Percentiles rank a stretch among this genome's conserved stretches.
Conservation (phyloP, 2,329 filamentous ascomycete genomes). For the Diaporthe sp. region DNA sequence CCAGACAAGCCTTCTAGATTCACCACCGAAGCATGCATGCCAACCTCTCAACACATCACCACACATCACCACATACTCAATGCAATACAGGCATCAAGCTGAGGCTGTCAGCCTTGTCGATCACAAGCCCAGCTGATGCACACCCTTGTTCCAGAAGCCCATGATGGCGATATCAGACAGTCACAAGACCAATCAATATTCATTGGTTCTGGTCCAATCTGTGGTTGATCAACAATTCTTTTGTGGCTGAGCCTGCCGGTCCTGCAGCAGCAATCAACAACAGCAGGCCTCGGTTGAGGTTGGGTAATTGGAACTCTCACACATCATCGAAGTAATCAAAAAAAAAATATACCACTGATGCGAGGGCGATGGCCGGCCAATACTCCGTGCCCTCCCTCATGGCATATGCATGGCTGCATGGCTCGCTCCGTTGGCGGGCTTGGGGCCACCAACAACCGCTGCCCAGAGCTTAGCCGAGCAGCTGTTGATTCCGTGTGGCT, state of each 20-base stretch:
- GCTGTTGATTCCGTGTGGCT: constrained; percentile 8
- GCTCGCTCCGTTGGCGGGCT: background rate
- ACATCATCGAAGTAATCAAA: background rate
- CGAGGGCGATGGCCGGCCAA: background rate
- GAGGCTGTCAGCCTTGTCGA: constrained; percentile 17
- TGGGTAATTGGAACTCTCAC: background rate
- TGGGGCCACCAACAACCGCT: constrained; percentile 12
- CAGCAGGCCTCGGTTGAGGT: background rate
- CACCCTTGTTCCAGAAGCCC: background rate
- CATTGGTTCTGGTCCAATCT: background rate
- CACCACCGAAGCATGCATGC: constrained; percentile 14
- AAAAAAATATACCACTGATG: background rate
- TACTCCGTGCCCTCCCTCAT: background rate
- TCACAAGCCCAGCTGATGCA: constrained; percentile 16
- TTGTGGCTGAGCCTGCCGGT: constrained; percentile 7
- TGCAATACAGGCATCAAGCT: constrained; percentile 1
- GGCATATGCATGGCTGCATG: constrained; percentile 18
- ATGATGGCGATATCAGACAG: background rate
- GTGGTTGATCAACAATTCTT: background rate
- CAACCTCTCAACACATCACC: background rate
- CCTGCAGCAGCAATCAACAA: background rate
- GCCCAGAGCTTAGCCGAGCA: constrained; percentile 29
- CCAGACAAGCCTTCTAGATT: constrained; percentile 1
- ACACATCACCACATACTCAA: background rate
- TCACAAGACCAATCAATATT: background rate